Base-by-base conservation (phyloP, 2,329 filamentous ascomycete genomes). In the Hypoxylon rubiginosum region DNA sequence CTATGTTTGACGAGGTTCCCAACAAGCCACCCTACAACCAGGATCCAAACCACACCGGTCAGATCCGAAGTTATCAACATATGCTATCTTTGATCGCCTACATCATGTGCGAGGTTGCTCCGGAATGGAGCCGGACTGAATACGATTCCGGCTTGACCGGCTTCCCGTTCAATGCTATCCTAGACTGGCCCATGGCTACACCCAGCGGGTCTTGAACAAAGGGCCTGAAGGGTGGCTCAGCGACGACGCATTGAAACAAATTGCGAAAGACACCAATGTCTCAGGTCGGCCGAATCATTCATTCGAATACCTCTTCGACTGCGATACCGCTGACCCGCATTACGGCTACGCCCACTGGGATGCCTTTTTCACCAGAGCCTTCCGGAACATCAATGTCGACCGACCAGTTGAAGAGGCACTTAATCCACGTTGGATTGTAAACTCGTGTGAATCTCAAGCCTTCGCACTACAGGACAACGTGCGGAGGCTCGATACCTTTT, bases 151-250 rank as follows among this genome's bases (percentile, higher is more conserved):
- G 83, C 0, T 77, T 87, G 68, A 82, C 88, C 19, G 86, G 86
- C 0, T 77, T 86, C 2, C 87, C 87, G 0, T 84, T 89, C 74
- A 85, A 85, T 61, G 86, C 85, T 0, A 79, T 89, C 8, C 75
- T 89, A 11, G 84, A 88, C 71, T 89, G 85, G 81, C 84, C 86
- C 0, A 88, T 89, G 86, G 83, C 79, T 2, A 89, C 85, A 0
- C 78, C 79, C 0, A 82, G 79, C 28, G 87, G 87, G 32, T 39
- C 34, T 39, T 57, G 45, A 21, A 39, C n/a, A 45, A 10, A 21
- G 17, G 11, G 15, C 11, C 32, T 17, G 63, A 39, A 64, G 64
- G 66, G 60, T 71, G 49, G 63, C 43, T 51, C 7, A 46, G 45
- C 17, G 32, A 34, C 28, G 45, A 59, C 4, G 39, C 59, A 49